Evolutionary conservation across 768 basidiomycete genomes (phyloP).

Genomic region (Baorangia bicolor): DNA sequence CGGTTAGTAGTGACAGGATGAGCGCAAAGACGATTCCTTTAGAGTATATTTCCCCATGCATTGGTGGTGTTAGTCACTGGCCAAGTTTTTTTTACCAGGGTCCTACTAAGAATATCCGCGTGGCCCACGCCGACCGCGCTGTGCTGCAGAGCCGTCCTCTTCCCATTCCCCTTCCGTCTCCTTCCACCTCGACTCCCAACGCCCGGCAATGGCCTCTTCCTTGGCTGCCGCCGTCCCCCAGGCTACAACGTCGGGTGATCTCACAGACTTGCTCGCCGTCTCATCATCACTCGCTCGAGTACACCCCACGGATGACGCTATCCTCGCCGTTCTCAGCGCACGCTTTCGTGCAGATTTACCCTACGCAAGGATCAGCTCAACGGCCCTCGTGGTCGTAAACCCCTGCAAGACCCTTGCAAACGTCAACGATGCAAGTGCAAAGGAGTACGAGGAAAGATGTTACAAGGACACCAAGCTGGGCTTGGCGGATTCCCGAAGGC

Average conservation of each 20-base stretch:
- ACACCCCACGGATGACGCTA: constrained; percentile 55
- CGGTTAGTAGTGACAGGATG: too few species aligned
- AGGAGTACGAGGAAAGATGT: constrained; percentile 54
- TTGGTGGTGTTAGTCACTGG: too few species aligned
- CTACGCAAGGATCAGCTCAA: constrained; percentile 49
- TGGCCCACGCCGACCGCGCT: neutral
- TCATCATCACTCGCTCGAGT: constrained; percentile 39
- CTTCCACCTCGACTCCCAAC: constrained; percentile 10
- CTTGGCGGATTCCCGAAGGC: constrained; percentile 35
- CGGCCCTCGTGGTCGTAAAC: constrained; percentile 57
- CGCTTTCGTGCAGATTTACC: constrained; percentile 60
- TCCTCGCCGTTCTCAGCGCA: constrained; percentile 53
- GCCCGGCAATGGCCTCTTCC: constrained; percentile 42
- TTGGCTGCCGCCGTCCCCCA: constrained; percentile 31
- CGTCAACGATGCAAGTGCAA: constrained; percentile 55
- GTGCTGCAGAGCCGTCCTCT: neutral
- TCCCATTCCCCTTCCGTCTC: constrained; percentile 4
- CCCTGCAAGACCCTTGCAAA: constrained; percentile 58
- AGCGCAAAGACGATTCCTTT: too few species aligned
- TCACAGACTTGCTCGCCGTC: constrained; percentile 43
- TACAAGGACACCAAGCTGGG: constrained; percentile 53
- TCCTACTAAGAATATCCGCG: constrained; percentile 7
- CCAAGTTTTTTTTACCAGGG: too few species aligned
- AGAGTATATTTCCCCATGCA: too few species aligned
- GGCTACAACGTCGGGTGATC: constrained; percentile 47